Base-by-base conservation (phyloP, 768 basidiomycete genomes). In the Panaeolus cyanescens region DNA sequence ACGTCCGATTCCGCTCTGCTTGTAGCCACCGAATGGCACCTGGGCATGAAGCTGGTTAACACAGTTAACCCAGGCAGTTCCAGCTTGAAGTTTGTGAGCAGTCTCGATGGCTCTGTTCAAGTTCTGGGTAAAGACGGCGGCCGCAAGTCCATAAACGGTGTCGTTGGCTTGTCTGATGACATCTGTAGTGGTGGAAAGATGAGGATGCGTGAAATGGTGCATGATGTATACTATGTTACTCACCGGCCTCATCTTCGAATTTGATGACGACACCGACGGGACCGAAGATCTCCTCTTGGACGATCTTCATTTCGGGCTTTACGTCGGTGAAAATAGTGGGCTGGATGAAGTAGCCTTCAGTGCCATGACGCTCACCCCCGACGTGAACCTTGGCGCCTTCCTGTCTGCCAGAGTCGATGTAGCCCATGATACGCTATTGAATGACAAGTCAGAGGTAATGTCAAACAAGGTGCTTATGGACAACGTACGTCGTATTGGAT, bases 1-100 rank as follows among this genome's bases (percentile, higher is more conserved):
- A 31, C 91, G 83, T 19, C 93, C 93, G 20, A 93, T 87, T 61
- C 92, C 92, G 34, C 85, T 87, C 68, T 90, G 85, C 80, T 93
- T 95, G 82, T 81, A 94, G 8, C 93, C 93, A 62, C 93, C 93
- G 69, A 95, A 95, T 0, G 93, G 91, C 19, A 92, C 79, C 28
- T 80, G 79, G 3, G 80, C 64, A 65, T 89, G 78, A 13, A 87
- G 70, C 61, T 73, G 70, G 67, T 85, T 84, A 50, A 73, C 76
- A 60, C 80, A 81, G 69, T 86, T 86, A 32, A 89, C 79, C 89
- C 90, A 95, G 3, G 82, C 85, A 5, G 92, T 94, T 32, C 95
- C 95, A 4, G 93, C 91, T 68, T 91, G 83, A 62, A 98, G 77
- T 61, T 75, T 80, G 71, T 93, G 87, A 7, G 92, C 91, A 2